Evolutionary conservation across 2,329 filamentous ascomycete species (phyloP).

Genomic region (Coniochaeta sp.): DNA sequence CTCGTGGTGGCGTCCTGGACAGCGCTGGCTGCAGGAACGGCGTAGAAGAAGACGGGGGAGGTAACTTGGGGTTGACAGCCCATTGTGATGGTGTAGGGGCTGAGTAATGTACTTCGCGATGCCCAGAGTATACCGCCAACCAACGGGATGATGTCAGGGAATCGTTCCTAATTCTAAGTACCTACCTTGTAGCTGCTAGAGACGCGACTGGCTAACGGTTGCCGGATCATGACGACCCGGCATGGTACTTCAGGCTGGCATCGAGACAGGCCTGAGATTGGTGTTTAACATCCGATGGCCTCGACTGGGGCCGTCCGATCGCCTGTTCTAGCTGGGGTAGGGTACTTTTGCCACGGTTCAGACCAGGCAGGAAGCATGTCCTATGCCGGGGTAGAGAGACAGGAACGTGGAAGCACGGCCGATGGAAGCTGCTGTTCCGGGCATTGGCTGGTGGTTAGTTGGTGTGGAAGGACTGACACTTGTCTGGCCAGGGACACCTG

Average conservation of each 20-base stretch:
- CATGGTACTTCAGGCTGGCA: neutral
- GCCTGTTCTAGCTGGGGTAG: neutral
- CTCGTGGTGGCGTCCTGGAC: conserved; percentile 1
- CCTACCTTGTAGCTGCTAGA: neutral
- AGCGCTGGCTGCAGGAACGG: neutral
- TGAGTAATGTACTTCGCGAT: neutral
- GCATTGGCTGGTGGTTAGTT: neutral
- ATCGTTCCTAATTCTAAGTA: neutral
- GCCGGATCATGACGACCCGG: neutral
- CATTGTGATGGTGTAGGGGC: neutral
- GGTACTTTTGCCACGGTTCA: neutral
- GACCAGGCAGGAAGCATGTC: neutral
- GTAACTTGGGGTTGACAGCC: neutral
- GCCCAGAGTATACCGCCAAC: neutral
- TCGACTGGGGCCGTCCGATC: neutral
- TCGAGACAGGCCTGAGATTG: neutral
- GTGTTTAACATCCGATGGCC: neutral
- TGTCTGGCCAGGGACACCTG: neutral
- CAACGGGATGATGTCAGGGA: neutral
- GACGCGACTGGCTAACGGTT: neutral
- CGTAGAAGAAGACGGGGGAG: neutral
- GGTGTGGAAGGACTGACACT: neutral
- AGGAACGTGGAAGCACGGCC: neutral
- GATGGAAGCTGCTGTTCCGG: neutral
- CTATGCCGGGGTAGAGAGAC: neutral